These are phyloP conservation scores for Xylaria bambusicola DNA, from an alignment of 495 filamentous ascomycete species.

Conservation along the genomic window DNA sequence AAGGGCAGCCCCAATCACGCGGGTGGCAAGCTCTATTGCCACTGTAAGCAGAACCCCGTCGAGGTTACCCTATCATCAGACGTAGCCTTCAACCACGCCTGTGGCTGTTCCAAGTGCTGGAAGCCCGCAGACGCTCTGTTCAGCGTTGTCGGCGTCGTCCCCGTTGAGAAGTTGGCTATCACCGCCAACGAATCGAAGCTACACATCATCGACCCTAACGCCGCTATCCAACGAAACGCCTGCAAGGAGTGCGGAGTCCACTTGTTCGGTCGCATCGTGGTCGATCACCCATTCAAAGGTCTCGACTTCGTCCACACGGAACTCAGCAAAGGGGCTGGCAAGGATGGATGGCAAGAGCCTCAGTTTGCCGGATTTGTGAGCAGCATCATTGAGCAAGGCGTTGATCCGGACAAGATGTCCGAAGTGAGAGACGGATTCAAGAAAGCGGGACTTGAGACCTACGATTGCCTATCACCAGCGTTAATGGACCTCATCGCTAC, in stretches of 20 bases:
- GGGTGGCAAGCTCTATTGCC: conserved; percentile 58
- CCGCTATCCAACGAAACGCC: conserved; percentile 59
- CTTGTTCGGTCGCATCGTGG: conserved; percentile 61
- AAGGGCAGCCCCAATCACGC: conserved; percentile 47
- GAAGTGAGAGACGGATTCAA: conserved; percentile 52
- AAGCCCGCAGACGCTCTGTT: conserved; percentile 60
- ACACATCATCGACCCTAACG: conserved; percentile 49
- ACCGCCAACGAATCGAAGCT: conserved; percentile 57
- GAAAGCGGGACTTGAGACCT: conserved; percentile 52
- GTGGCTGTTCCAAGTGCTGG: conserved; percentile 68
- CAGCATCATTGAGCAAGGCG: conserved; percentile 64
- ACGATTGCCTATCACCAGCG: conserved; percentile 56
- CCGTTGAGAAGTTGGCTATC: conserved; percentile 47
- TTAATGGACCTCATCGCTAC: conserved; percentile 63
- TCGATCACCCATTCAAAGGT: conserved; percentile 62
- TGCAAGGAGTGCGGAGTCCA: conserved; percentile 59
- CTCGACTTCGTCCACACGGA: conserved; percentile 64
- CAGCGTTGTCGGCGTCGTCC: conserved; percentile 59
- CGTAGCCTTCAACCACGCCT: conserved; percentile 65
- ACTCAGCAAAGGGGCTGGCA: conserved; percentile 52
- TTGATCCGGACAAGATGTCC: conserved; percentile 52
- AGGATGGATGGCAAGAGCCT: conserved; percentile 62
- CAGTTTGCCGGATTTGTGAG: conserved; percentile 64
- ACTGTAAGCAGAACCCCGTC: conserved; percentile 50
- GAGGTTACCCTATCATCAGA: conserved; percentile 53